Percentiles rank a stretch among this genome's conserved stretches.
Evolutionary conservation across 139 green algal species (phyloP).

Genomic region (Desmodesmus armatus): DNA sequence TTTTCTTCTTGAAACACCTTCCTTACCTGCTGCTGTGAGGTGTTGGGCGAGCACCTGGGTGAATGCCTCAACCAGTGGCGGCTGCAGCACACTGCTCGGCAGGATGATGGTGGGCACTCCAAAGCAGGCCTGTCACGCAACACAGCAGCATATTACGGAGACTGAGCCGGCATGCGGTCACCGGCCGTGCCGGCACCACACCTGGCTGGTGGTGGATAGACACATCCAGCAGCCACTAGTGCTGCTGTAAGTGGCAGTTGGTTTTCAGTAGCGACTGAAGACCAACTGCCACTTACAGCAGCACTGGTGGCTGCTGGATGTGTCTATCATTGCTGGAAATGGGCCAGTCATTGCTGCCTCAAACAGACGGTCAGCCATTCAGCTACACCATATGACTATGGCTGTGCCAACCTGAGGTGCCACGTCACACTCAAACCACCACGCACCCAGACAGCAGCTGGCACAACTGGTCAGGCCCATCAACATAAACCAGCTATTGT

Average conservation of each 20-base stretch:
- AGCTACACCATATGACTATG: no score
- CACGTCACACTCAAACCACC: no score
- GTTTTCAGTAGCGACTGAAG: neutral
- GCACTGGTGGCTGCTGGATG: neutral
- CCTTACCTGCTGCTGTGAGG: slow-evolving; percentile 12
- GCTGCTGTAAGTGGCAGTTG: neutral
- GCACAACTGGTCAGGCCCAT: no score
- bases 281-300: neutral
- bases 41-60: slow-evolving; percentile 26
- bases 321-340: neutral
- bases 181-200: no score
- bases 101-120: slow-evolving; percentile 30
- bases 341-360: neutral
- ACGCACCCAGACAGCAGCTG: no score
- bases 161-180: neutral
- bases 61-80: slow-evolving; percentile 17
- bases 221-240: no score
- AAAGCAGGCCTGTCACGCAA: slow-evolving; percentile 12
- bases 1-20: neutral
- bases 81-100: slow-evolving; percentile 14
- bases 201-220: neutral
- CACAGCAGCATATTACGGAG: neutral
- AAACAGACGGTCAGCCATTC: no score
- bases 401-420: no score
- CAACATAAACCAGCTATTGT: no score